Evolutionary conservation across 2,329 filamentous ascomycete species (phyloP).

Genomic region (Hypoxylon sp.): DNA sequence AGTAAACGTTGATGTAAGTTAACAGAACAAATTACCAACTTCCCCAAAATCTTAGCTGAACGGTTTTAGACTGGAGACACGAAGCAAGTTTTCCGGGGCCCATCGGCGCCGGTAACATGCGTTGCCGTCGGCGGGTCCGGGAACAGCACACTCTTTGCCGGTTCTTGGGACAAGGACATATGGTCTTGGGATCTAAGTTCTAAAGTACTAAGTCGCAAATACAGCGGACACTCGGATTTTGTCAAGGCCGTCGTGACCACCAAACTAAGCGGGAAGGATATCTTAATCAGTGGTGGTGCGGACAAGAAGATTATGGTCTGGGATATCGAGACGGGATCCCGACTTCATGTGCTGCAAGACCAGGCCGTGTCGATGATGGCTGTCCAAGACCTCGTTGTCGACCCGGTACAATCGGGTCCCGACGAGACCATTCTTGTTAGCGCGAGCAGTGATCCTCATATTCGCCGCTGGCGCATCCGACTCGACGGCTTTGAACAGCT

Average conservation of each 20-base stretch:
- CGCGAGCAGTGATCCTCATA: constrained; percentile 82
- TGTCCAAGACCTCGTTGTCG: constrained; percentile 81
- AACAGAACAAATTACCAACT: neutral
- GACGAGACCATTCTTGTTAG: constrained; percentile 74
- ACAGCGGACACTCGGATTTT: constrained; percentile 87
- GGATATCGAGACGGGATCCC: constrained; percentile 75
- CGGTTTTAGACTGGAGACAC: constrained; percentile 55
- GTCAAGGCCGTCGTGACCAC: constrained; percentile 82
- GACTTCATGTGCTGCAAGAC: constrained; percentile 82
- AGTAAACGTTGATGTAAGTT: constrained; percentile 77
- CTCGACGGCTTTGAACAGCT: constrained; percentile 66
- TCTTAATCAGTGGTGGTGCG: constrained; percentile 79
- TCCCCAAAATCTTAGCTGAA: constrained; percentile 25
- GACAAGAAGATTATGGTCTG: constrained; percentile 88
- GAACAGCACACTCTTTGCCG: constrained; percentile 77
- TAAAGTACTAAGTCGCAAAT: constrained; percentile 66
- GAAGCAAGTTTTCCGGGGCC: constrained; percentile 73
- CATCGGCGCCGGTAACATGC: constrained; percentile 82
- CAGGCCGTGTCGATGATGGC: constrained; percentile 77
- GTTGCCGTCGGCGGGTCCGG: constrained; percentile 72
- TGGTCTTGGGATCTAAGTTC: constrained; percentile 83
- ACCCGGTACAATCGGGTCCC: constrained; percentile 69
- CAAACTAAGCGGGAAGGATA: constrained; percentile 69
- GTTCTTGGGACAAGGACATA: constrained; percentile 93
- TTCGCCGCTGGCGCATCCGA: constrained; percentile 79